phyloP scores from a whole-genome alignment of 495 filamentous ascomycete species.

The Penicillium subrubescens region DNA sequence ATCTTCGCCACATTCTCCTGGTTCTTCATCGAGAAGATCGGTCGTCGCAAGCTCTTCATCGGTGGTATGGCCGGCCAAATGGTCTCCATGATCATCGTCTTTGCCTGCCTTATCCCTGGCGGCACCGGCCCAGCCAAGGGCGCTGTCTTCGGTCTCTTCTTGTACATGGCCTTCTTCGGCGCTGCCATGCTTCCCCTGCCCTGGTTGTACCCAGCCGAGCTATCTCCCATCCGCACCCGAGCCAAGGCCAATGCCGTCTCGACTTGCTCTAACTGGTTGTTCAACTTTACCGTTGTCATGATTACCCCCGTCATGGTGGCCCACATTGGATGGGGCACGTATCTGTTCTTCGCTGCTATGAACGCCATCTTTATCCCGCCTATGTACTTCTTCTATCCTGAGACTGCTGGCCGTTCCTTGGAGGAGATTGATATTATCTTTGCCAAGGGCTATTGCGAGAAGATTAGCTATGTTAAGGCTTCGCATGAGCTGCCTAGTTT shows the following conservation, averaged over 20 bases:
- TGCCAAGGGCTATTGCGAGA: conserved; percentile 74
- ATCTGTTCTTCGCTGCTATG: conserved; percentile 74
- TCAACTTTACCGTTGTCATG: conserved; percentile 83
- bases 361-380: conserved; percentile 72
- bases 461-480: conserved; percentile 73
- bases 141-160: conserved; percentile 76
- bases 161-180: conserved; percentile 77
- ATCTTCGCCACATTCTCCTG: conserved; percentile 78
- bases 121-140: conserved; percentile 58
- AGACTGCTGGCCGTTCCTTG: conserved; percentile 67
- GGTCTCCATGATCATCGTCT: conserved; percentile 74
- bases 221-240: conserved; percentile 75
- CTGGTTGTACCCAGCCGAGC: conserved; percentile 67
- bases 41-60: conserved; percentile 74
- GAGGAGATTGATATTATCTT: conserved; percentile 85
- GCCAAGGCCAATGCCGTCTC: conserved; percentile 75
- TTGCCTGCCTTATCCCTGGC: conserved; percentile 67
- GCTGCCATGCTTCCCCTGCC: conserved; percentile 65
- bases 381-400: conserved; percentile 79
- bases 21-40: conserved; percentile 81
- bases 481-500: conserved; percentile 70
- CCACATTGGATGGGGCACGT: conserved; percentile 72
- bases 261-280: conserved; percentile 78
- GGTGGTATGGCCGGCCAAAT: conserved; percentile 70
- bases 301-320: conserved; percentile 73